Conservation (phyloP, 2,329 filamentous ascomycete species). For the Pseudogymnoascus verrucosus region DNA sequence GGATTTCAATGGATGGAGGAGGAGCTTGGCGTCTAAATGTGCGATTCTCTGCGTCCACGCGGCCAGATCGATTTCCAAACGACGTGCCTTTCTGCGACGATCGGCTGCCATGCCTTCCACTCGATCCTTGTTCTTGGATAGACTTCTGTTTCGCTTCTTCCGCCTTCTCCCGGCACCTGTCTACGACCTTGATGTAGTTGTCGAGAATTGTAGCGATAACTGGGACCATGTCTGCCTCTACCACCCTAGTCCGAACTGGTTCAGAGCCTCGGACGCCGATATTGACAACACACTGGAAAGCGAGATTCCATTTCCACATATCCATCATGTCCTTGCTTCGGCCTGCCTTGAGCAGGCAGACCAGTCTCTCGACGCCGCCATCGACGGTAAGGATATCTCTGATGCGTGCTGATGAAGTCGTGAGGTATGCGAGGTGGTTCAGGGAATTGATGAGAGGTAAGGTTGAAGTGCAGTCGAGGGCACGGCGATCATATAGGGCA, state of each 20-base stretch:
- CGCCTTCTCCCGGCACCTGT: slow-evolving; percentile 79
- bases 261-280: slow-evolving; percentile 96
- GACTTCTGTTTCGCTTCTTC: slow-evolving; percentile 70
- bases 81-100: slow-evolving; percentile 28
- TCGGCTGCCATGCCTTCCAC: slow-evolving; percentile 23
- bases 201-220: slow-evolving; percentile 97
- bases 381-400: slow-evolving; percentile 97
- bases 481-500: slow-evolving; percentile 92
- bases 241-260: slow-evolving; percentile 84
- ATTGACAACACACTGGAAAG: slow-evolving; percentile 98
- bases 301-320: slow-evolving; percentile 99
- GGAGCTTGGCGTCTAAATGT: slow-evolving; percentile 68
- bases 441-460: slow-evolving; percentile 97
- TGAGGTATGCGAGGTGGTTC: slow-evolving; percentile 97
- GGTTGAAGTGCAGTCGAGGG: slow-evolving; percentile 96
- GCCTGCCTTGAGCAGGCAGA: slow-evolving; percentile 97
- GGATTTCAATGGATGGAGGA: slow-evolving; percentile 76
- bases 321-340: slow-evolving; percentile 98
- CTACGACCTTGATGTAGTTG: slow-evolving; percentile 95
- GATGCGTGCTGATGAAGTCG: slow-evolving; percentile 93
- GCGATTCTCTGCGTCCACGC: slow-evolving; percentile 51
- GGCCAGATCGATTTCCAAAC: slow-evolving; percentile 45
- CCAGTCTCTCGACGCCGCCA: slow-evolving; percentile 91
- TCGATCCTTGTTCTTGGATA: slow-evolving; percentile 29
- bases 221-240: slow-evolving; percentile 98